Evolutionary conservation across 441 rosid species (phyloP), one percentile per base, ranked within the genome.

Genomic region (Omphalea diandra): DNA sequence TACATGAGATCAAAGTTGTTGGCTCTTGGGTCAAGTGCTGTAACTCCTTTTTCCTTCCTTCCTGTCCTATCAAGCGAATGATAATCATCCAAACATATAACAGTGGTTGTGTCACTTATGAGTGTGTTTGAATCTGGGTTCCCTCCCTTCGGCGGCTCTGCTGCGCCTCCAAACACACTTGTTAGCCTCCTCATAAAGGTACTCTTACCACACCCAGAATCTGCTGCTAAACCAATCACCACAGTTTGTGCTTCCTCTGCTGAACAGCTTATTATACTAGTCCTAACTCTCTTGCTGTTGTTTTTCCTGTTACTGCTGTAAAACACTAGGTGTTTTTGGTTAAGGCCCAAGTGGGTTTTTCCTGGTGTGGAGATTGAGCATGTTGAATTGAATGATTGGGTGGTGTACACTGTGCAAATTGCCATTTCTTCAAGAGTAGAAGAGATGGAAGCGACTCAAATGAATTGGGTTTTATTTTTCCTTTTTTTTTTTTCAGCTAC

Each of bases 121-220:
- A 95, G 90, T 1, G 99, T 95, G 87, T 92, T 95, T 4, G 99
- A 95, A 63, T 95, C 99, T 20, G 99, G 99, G 76, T 95, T 95
- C 57, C 99, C 99, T 8, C 92, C 99, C 75, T 71, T 92, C 0
- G 99, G 98, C 46, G 97, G 96, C 92, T 86, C 90, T 0, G 98
- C 99, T 1, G 96, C 96, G 0, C 99, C 99, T 10, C 99, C 98
- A 29, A 94, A 94, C 63, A 94, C 99, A 58, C 98, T 92, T 0
- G 99, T 94, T 4, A 94, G 77, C 71, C 99, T 81, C 77, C 99
- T 80, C 99, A 94, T 94, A 84, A 94, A 94, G 53, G 99, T 94
- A 12, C 97, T 90, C 81, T 94, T 94, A 32, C 99, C n/a, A n/a
- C n/a, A n/a, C n/a, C 99, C 99, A 0, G 99, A 94, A 76, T 94